Base-by-base conservation (phyloP, 2,329 filamentous ascomycete genomes). In the Stachybotrys chartarum region DNA sequence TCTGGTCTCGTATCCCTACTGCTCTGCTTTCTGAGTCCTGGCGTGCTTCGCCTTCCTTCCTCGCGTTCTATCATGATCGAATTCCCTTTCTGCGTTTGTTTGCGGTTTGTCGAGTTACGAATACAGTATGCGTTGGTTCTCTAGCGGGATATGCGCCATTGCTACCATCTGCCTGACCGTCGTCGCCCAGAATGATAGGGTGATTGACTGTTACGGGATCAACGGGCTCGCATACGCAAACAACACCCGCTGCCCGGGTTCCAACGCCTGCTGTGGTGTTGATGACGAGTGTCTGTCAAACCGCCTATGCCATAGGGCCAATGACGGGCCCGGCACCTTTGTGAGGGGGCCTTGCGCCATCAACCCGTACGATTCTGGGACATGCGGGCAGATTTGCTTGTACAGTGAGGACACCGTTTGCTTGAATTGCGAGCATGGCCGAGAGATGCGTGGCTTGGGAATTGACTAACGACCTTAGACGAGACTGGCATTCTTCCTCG, bases 341-440 rank as follows among this genome's bases (percentile, higher is more conserved):
- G 52, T 62, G 5, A 56, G 60, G 52, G 60, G 58, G 0, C 60
- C 60, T 1, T 62, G 58, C 46, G 58, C 60, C 11, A 51, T 61
- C 14, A 54, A 54, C 10, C 57, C 60, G 0, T 52, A 52, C 30
- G 44, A 55, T n/a, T 51, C 50, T n/a, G 54, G 54, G 10, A 49
- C 50, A 16, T 55, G 54, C 11, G 50, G 16, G 4, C 54, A 52
- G 12, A 48, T 55, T 30, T 51, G 44, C 30, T 35, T 62, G 11
- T 59, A 57, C 6, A 55, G 55, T 61, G 35, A 54, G 59, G 52
- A 24, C 24, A 24, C 24, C 24, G 4, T 24, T 24, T 24, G 24
- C 45, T 8, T 24, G 45, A 17, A 8, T 47, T 47, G 39, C 11
- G 5, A 12, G 12, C 10, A 6, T 5, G 6, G 1, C 1, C 10